Evolutionary conservation across 352 stramenopile species (phyloP), one percentile per base, ranked within the genome.

Genomic region (Hyaloperonospora brassicae): DNA sequence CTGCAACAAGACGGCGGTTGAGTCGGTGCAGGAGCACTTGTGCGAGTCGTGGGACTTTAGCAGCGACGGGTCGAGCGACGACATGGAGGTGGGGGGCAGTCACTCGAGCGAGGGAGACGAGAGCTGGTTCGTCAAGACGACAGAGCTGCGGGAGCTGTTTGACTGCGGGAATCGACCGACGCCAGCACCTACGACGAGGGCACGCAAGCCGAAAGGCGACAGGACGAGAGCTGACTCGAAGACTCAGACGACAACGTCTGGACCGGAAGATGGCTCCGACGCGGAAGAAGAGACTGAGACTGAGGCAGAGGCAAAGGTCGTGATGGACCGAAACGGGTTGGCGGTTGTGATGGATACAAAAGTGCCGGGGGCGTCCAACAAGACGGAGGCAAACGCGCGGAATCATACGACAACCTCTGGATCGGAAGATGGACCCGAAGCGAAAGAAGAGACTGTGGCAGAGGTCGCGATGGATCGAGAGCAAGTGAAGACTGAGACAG

Each of bases 31-130:
- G 22, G 61, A 62, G 51, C 49, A 30, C 14, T 21, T 22, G 27
- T 74, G 66, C 21, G 49, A 61, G 46, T 69, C 58, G 38, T 74
- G 66, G 66, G 62, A 71, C 17, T 74, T 59, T 36, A 65, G 51
- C 23, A 59, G 62, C 8, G 50, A 65, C 17, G 55, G 62, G 47
- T 45, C 52, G 4, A 50, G 61, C 14, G 55, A 68, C 14, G 55
- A 14, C 17, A 62, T 55, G 14, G 50, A 44, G 5, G 66, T 52
- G 0, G 62, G 60, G 40, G 57, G 64, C 35, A 52, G 53, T 6
- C 62, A 69, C 6, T 53, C 64, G 22, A 42, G 66, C 38, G 65
- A 68, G n/a, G n/a, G n/a, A 21, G 48, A 65, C 14, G 54, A 65
- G 62, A 71, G 49, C 47, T 74, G 62, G 62, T 74, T 71, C 35